These are phyloP conservation scores for Suillus plorans DNA, from an alignment of 768 basidiomycete species.

Conservation along the genomic window DNA sequence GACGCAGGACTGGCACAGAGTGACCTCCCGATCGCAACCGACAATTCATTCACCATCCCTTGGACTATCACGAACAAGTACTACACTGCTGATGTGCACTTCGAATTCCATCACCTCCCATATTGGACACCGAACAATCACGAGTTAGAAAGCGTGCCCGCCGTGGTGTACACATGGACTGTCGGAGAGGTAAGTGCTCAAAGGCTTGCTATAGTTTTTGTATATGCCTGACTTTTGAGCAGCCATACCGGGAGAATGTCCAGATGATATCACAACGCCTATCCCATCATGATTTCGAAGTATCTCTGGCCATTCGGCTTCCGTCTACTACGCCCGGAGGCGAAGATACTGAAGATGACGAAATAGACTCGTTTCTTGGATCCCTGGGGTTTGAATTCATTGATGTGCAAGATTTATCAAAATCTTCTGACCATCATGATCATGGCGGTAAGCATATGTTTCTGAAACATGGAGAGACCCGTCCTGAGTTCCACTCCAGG, in stretches of 20 bases:
- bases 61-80: conserved; percentile 84
- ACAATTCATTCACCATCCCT: conserved; percentile 38
- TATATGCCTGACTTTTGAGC: neutral
- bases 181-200: conserved; percentile 56
- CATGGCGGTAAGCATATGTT: conserved; percentile 17
- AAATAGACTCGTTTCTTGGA: conserved; percentile 63
- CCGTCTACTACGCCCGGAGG: conserved; percentile 27
- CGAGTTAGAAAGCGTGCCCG: conserved; percentile 48
- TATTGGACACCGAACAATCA: conserved; percentile 42
- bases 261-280: conserved; percentile 48
- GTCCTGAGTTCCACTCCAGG: conserved; percentile 27
- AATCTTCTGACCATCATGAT: conserved; percentile 7
- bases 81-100: conserved; percentile 76
- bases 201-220: neutral
- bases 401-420: conserved; percentile 34
- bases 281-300: conserved; percentile 61
- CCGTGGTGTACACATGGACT: conserved; percentile 72
- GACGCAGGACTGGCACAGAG: conserved; percentile 22
- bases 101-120: conserved; percentile 50
- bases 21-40: conserved; percentile 13
- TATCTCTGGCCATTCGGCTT: conserved; percentile 66
- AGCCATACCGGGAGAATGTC: conserved; percentile 63
- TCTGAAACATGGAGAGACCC: neutral
- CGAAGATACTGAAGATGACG: conserved; percentile 47
- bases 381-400: conserved; percentile 78